Conservation (phyloP, 2,329 filamentous ascomycete species). For the Claviceps sorghi region DNA sequence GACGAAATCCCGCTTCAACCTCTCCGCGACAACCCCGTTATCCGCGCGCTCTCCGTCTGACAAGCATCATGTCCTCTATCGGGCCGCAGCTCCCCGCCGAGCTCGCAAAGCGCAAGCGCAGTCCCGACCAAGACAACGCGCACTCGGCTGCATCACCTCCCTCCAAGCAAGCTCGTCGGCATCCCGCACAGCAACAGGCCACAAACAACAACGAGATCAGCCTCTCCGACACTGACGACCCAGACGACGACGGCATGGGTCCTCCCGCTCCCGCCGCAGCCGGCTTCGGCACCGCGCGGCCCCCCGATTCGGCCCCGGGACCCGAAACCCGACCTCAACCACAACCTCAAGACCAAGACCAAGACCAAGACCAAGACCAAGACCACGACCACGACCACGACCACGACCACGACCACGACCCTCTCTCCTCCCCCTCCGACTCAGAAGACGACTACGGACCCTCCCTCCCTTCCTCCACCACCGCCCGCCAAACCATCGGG, state of each 20-base stretch:
- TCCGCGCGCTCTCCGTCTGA: background rate
- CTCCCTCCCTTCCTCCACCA: conserved; percentile 34
- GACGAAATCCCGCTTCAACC: background rate
- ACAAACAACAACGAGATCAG: conserved; percentile 23
- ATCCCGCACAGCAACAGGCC: background rate
- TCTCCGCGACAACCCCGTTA: background rate
- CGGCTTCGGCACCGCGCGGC: conserved; percentile 1
- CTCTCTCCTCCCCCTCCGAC: conserved; percentile 28
- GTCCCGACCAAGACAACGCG: conserved; percentile 19
- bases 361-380: too few relatives aligned
- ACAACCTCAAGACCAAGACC: too few relatives aligned
- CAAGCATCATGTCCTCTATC: conserved; percentile 45
- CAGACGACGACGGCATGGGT: conserved; percentile 17
- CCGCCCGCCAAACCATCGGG: conserved; percentile 30
- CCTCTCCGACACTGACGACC: conserved; percentile 20
- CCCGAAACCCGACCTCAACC: conserved; percentile 21
- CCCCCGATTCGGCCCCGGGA: background rate
- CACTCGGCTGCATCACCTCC: conserved; percentile 19
- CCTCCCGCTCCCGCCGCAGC: conserved; percentile 19
- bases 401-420: conserved; percentile 18
- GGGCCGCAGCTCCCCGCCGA: conserved; percentile 58
- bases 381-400: conserved; percentile 18
- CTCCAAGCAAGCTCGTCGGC: conserved; percentile 3
- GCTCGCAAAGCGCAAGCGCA: conserved; percentile 48
- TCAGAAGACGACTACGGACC: conserved; percentile 41